Conservation (phyloP, 2,329 filamentous ascomycete genomes). For the Trichoderma endophyticum region DNA sequence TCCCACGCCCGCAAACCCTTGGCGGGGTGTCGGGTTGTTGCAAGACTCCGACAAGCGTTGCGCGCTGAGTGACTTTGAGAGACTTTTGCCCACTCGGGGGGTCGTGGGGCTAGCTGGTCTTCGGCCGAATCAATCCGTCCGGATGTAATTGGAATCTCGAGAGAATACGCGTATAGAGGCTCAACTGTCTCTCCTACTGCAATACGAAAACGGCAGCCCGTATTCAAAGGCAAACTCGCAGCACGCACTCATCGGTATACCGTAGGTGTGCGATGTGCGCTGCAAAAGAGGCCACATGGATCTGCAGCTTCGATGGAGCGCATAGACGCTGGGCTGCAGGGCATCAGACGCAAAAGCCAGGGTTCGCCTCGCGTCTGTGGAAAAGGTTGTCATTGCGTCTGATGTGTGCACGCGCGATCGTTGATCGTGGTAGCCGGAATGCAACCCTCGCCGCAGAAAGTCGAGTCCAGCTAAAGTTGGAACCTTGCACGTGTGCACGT, state of each 20-base stretch:
- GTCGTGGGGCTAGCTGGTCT: neutral
- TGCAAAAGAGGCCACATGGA: neutral
- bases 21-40: slow-evolving; percentile 30
- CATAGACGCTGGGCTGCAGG: neutral
- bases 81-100: neutral
- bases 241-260: neutral
- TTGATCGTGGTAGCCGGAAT: neutral
- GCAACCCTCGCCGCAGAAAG: neutral
- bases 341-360: neutral
- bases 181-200: neutral
- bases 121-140: slow-evolving; percentile 16
- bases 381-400: neutral
- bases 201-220: neutral
- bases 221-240: neutral
- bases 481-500: neutral
- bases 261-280: neutral
- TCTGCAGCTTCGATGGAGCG: neutral
- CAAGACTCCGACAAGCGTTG: slow-evolving; percentile 30
- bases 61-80: neutral
- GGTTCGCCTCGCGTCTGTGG: neutral
- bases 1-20: neutral
- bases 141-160: neutral
- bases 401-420: neutral
- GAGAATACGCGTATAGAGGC: neutral
- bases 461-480: neutral